These are phyloP conservation scores for Pichiaceae sp. DNA, from an alignment of 1,139 yeast species.

Conservation along the genomic window DNA sequence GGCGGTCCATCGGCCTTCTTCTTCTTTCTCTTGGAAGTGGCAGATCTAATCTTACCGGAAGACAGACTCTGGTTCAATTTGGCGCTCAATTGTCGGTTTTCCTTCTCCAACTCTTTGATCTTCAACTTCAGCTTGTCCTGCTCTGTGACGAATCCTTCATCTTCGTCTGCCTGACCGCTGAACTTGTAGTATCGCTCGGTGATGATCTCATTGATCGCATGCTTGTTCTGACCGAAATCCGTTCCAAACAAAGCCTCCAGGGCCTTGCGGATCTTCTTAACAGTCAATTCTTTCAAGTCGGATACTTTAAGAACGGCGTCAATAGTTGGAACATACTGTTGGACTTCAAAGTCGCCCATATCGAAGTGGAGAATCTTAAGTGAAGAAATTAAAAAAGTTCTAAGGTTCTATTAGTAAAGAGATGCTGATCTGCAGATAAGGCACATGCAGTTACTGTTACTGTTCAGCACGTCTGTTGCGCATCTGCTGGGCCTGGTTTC, in stretches of 20 bases:
- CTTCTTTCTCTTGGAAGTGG: slow-evolving; percentile 8
- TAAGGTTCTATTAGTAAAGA: no score
- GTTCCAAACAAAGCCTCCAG: slow-evolving; percentile 57
- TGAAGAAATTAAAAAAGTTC: no score
- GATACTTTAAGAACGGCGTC: slow-evolving; percentile 75
- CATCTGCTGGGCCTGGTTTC: slow-evolving; percentile 81
- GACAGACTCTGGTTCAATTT: slow-evolving; percentile 29
- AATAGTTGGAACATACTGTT: slow-evolving; percentile 50
- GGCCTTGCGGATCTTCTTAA: slow-evolving; percentile 63
- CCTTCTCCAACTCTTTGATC: slow-evolving; percentile 22
- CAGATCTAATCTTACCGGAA: slow-evolving; percentile 4
- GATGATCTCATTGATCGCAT: slow-evolving; percentile 52
- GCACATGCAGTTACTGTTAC: no score
- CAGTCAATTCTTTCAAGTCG: slow-evolving; percentile 62
- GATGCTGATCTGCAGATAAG: no score
- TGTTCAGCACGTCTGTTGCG: slow-evolving; percentile 37
- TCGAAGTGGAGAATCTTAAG: no score
- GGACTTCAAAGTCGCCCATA: background rate
- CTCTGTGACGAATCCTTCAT: slow-evolving; percentile 18
- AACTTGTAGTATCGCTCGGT: slow-evolving; percentile 49
- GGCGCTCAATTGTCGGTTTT: slow-evolving; percentile 38
- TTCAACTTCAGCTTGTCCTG: slow-evolving; percentile 18
- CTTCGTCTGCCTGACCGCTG: slow-evolving; percentile 30
- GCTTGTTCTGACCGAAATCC: slow-evolving; percentile 40
- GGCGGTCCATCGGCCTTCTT: slow-evolving; percentile 1